These are phyloP conservation scores for Sporisorium sorghi DNA, from an alignment of 1,284 basidiomycete species.

Conservation along the genomic window DNA sequence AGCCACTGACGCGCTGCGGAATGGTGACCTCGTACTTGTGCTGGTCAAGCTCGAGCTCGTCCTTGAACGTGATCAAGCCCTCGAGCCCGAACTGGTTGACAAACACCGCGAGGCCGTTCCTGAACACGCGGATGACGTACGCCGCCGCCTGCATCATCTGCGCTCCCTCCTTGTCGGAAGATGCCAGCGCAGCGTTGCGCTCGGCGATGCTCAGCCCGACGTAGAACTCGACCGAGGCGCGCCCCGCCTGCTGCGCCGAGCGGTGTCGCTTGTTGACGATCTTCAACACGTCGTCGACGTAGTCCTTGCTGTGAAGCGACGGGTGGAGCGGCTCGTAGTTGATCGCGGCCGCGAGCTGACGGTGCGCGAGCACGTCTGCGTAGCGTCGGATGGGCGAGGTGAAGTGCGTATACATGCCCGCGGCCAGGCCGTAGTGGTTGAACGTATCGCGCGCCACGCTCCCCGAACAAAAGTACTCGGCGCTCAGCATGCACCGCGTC, in stretches of 20 bases:
- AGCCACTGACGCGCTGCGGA: conserved; percentile 70
- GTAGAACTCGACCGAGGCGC: conserved; percentile 97
- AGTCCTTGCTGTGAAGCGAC: conserved; percentile 85
- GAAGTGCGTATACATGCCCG: conserved; percentile 97
- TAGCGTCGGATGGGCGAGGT: conserved; percentile 72
- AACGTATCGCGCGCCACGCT: conserved; percentile 92
- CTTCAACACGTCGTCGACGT: conserved; percentile 87
- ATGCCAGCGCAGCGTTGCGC: conserved; percentile 70
- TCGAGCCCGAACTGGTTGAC: conserved; percentile 94
- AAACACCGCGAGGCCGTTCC: conserved; percentile 95
- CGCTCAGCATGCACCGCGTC: conserved; percentile 96
- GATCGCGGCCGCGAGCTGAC: conserved; percentile 92
- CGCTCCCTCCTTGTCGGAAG: not conserved
- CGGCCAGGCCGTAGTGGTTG: conserved; percentile 95
- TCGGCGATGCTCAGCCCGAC: conserved; percentile 83
- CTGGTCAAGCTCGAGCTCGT: conserved; percentile 87
- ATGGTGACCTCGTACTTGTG: conserved; percentile 88
- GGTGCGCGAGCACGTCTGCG: conserved; percentile 89
- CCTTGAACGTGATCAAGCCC: conserved; percentile 91
- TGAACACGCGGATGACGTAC: conserved; percentile 92
- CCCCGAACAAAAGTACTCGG: conserved; percentile 97
- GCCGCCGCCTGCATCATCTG: conserved; percentile 71
- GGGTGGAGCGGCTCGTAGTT: conserved; percentile 85
- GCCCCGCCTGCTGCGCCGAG: conserved; percentile 94
- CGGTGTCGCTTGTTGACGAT: conserved; percentile 92